A percentile compares a stretch with the other conserved stretches of the same genome.
Conservation (phyloP, 2,329 filamentous ascomycete species). For the Neonectria neomacrospora region DNA sequence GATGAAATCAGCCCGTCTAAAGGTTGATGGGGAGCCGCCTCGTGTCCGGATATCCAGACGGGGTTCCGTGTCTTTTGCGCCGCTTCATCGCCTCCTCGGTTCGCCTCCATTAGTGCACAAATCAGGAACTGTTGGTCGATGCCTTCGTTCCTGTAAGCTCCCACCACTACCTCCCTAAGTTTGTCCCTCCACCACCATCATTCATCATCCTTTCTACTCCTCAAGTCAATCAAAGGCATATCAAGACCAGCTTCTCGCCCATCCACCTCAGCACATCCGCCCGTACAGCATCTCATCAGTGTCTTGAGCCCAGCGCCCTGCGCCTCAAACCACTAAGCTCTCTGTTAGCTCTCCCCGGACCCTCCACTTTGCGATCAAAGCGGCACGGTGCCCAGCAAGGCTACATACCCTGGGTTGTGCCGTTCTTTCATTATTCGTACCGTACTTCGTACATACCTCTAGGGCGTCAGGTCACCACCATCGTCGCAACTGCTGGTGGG, state of each 20-base stretch:
- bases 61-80: background rate
- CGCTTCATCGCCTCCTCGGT: background rate
- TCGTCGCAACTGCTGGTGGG: conserved; percentile 12
- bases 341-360: conserved; percentile 44
- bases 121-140: conserved; percentile 10
- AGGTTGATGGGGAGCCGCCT: background rate
- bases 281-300: conserved; percentile 24
- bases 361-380: conserved; percentile 35
- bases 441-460: conserved; percentile 2
- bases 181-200: conserved; percentile 12
- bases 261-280: conserved; percentile 18
- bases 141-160: conserved; percentile 1
- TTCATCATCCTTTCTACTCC: conserved; percentile 19
- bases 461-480: conserved; percentile 23
- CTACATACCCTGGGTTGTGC: conserved; percentile 24
- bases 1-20: background rate
- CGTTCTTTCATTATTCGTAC: background rate
- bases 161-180: background rate
- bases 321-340: conserved; percentile 36
- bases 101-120: conserved; percentile 2
- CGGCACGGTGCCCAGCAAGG: conserved; percentile 20
- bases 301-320: conserved; percentile 31
- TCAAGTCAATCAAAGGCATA: conserved; percentile 36
- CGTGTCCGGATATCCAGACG: background rate
- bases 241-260: conserved; percentile 32